Evolutionary conservation across 192 early-diverging fungal species (phyloP), one percentile per base, ranked within the genome.

Genomic region (Blastocladiella britannica): DNA sequence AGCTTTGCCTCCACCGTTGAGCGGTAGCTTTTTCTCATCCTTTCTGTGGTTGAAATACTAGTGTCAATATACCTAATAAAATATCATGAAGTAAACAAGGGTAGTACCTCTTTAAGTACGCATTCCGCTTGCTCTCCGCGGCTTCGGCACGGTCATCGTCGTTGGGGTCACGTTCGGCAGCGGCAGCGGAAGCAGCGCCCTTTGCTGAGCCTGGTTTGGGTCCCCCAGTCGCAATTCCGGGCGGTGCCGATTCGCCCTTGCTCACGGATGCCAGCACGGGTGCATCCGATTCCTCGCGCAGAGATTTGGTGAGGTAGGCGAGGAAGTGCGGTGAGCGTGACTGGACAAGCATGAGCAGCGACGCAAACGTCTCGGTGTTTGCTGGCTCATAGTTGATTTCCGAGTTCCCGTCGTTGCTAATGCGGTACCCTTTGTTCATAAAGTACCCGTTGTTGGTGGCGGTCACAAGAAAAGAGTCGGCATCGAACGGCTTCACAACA

Each of bases 391-490:
- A 81, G 61, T 81, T 68, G n/a, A 81, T 61, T 30, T 64, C 60
- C 51, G 74, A 64, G 6, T 31, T 59, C 76, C 78, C 78, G 56
- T 71, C 65, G 0, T 70, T 69, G 59, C 77, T 73, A 2, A 70
- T 60, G 12, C 54, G 22, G 57, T 78, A 80, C 15, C 79, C 79
- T 52, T 72, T 74, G 62, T 77, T 81, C 20, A 77, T 59, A 54
- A 80, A 81, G 59, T 72, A 81, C 9, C 79, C 79, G 28, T 67
- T 65, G 55, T 73, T 76, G 29, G 58, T 69, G 4, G 70, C 77
- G 1, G 77, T 79, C 23, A 79, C 64, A 43, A 81, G 64, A 7
- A 81, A 60, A 26, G 56, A 57, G 26, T 77, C 77, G 15, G 29
- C 51, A 54, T 81, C 79, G 43, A 63, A 55, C 9, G 67, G 64